Conservation (phyloP, 1,284 basidiomycete genomes). For the Marasmius tenuissimus region DNA sequence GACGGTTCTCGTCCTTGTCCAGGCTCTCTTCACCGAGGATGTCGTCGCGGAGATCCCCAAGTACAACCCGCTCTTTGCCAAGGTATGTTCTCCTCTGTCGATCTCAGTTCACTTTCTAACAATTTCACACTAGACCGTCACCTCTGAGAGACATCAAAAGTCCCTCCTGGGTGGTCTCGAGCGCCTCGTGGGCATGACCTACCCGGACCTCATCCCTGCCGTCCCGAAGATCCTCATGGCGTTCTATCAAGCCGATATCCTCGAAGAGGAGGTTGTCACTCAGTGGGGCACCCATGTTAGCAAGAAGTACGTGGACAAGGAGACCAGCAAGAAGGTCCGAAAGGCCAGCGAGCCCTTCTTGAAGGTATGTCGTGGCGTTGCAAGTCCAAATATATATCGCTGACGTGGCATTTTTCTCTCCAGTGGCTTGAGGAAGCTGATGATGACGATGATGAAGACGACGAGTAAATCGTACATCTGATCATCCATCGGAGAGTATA, state of each 20-base stretch:
- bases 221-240: constrained; percentile 95
- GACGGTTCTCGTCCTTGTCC: constrained; percentile 82
- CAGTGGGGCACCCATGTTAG: constrained; percentile 98
- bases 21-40: constrained; percentile 84
- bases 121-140: constrained; percentile 53
- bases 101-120: not conserved
- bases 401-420: not conserved
- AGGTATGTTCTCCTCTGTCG: constrained; percentile 50
- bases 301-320: constrained; percentile 98
- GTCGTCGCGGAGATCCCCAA: constrained; percentile 74
- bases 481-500: too few species aligned
- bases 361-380: constrained; percentile 45
- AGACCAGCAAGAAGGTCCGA: constrained; percentile 92
- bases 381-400: not conserved
- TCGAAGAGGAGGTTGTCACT: constrained; percentile 89
- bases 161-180: constrained; percentile 89
- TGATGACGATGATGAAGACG: constrained; percentile 51
- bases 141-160: constrained; percentile 95
- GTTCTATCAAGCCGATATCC: constrained; percentile 89
- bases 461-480: constrained; percentile 3
- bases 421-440: constrained; percentile 64
- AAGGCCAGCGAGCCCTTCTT: constrained; percentile 96
- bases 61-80: constrained; percentile 78
- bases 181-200: constrained; percentile 71
- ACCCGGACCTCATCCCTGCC: constrained; percentile 64